Evolutionary conservation across 176 grass and related monocot genomes (phyloP).

Genomic region (Oropetium thomaeum): DNA sequence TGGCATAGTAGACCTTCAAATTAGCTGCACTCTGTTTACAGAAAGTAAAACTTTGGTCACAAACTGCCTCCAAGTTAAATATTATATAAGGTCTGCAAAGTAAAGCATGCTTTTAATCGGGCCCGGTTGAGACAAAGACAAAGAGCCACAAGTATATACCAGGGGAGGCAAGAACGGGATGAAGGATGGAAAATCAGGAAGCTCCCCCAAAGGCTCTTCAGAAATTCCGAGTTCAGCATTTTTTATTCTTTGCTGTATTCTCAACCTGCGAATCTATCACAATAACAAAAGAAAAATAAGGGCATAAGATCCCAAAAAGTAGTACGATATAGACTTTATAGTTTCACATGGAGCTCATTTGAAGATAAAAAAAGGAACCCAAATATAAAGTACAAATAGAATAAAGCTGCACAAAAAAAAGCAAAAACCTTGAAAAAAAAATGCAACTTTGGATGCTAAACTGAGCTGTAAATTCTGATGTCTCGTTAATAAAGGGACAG

Average conservation of each 20-base stretch:
- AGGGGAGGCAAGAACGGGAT: constrained; percentile 95
- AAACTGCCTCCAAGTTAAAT: constrained; percentile 15
- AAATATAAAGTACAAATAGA: background rate
- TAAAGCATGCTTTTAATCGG: background rate
- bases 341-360: background rate
- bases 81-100: background rate
- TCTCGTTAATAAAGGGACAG: no score
- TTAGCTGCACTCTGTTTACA: constrained; percentile 93
- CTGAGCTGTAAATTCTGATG: no score
- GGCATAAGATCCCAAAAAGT: background rate
- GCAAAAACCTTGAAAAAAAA: background rate
- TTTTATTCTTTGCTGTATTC: constrained; percentile 99
- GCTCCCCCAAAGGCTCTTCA: constrained; percentile 72
- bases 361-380: constrained; percentile 3
- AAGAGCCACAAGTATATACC: constrained; percentile 34
- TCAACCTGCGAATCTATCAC: constrained; percentile 79
- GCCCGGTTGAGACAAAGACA: background rate
- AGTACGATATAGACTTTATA: background rate
- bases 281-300: background rate
- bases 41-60: constrained; percentile 20
- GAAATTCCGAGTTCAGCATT: constrained; percentile 91
- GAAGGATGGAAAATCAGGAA: constrained; percentile 99
- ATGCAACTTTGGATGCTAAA: no score
- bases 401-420: background rate
- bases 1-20: constrained; percentile 85